Base-by-base conservation (phyloP, 2,329 filamentous ascomycete genomes). In the Achaetomium macrosporum region DNA sequence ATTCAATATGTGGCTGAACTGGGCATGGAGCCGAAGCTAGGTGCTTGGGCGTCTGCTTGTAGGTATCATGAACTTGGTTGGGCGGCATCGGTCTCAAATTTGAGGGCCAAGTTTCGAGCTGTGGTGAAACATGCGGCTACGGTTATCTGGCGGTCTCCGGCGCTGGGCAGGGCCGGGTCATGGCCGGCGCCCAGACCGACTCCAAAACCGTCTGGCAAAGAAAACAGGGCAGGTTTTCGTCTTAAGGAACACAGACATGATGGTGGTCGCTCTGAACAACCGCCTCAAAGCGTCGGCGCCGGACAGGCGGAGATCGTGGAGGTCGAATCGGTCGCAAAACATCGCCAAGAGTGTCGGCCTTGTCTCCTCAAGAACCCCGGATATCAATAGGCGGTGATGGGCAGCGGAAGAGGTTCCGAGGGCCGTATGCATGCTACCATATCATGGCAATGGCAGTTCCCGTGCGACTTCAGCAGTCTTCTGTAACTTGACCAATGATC, bases 121-220 rank as follows among this genome's bases (percentile, higher is more conserved):
- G 56, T 43, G 40, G 51, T 58, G 53, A 53, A 57, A 57, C 54
- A n/a, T 31, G 11, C 47, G 10, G 47, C 20, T 44, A 39, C 47
- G 49, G 57, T 51, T 51, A 55, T 48, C 36, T 19, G 49, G 47
- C 35, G 42, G 46, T 36, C 30, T 35, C 44, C 25, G 6, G n/a
- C 10, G 44, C 43, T 44, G 40, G 44, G 29, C 42, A 33, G 17
- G 17, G 17, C 10, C 16, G 15, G 31, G 50, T 31, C 37, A 42
- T 19, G 43, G 15, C 25, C 25, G 30, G 43, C 31, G 30, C 19
- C 43, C 40, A 12, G 41, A 35, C 48, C 11, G n/a, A 40, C 13
- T 15, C 33, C 33, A 15, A 35, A 12, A 11, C 5, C 33, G 10
- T 35, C 11, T 12, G 10, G 33, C 33, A n/a, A 40, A 20, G 11